A percentile compares a stretch with the other conserved stretches of the same genome.
These are phyloP conservation scores for Coemansia sp. DNA, from an alignment of 192 early-diverging fungal genomes.

Conservation along the genomic window DNA sequence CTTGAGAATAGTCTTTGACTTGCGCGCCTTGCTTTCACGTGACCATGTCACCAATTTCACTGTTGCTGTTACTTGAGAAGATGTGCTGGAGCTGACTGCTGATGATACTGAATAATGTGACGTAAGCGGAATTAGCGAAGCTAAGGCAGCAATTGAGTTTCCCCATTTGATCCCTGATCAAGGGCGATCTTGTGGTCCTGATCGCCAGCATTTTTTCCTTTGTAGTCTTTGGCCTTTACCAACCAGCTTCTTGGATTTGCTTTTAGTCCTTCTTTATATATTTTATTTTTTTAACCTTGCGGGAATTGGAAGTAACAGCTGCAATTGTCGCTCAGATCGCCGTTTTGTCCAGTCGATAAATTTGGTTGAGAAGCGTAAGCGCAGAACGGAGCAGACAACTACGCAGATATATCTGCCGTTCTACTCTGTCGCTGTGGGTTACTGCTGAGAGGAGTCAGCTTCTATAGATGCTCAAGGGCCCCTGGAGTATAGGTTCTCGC, in stretches of 20 bases:
- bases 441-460: background rate
- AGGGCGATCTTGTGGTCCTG: background rate
- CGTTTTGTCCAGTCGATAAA: background rate
- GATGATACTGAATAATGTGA: too few species aligned
- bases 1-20: too few species aligned
- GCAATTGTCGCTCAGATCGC: background rate
- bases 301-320: background rate
- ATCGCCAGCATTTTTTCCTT: background rate
- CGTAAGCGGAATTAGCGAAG: too few species aligned
- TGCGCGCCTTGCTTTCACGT: too few species aligned
- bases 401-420: background rate
- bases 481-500: constrained; percentile 7
- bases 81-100: too few species aligned
- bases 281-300: background rate
- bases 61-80: too few species aligned
- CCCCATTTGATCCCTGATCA: background rate
- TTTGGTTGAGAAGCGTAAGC: background rate
- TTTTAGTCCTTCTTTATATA: background rate
- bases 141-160: too few species aligned
- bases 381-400: background rate
- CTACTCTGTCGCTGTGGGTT: background rate
- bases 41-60: too few species aligned
- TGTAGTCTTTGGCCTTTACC: background rate
- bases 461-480: constrained; percentile 8
- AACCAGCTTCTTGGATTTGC: background rate